Conservation (phyloP, 257 asterid genomes). For the Thymus quinquecostatus region DNA sequence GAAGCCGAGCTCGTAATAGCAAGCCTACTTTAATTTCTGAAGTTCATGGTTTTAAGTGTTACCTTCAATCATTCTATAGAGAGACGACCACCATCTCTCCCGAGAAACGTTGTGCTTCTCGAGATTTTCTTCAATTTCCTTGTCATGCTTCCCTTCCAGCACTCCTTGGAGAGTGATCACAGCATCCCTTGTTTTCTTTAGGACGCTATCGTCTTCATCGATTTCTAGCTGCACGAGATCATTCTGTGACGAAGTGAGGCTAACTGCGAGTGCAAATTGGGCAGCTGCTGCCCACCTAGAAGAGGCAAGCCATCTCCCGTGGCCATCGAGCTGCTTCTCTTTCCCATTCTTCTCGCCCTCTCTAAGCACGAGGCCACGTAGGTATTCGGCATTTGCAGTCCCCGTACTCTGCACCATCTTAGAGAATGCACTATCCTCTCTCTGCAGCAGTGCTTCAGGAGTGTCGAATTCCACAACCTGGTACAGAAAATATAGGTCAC, state of each 20-base stretch:
- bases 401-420: slow-evolving; percentile 98
- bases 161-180: slow-evolving; percentile 87
- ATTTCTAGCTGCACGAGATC: slow-evolving; percentile 76
- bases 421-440: slow-evolving; percentile 80
- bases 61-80: slow-evolving; percentile 93
- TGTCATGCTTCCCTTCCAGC: slow-evolving; percentile 88
- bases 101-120: slow-evolving; percentile 67
- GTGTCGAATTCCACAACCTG: slow-evolving; percentile 85
- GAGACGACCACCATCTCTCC: slow-evolving; percentile 93
- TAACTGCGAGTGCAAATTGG: slow-evolving; percentile 80
- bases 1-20: too few species aligned
- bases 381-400: slow-evolving; percentile 84
- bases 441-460: slow-evolving; percentile 70
- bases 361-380: slow-evolving; percentile 70
- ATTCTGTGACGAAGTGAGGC: slow-evolving; percentile 84
- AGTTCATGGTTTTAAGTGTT: not conserved
- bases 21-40: not conserved
- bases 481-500: not conserved
- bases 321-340: slow-evolving; percentile 68
- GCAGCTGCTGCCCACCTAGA: slow-evolving; percentile 97
- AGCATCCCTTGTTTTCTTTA: slow-evolving; percentile 83
- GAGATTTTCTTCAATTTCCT: slow-evolving; percentile 71
- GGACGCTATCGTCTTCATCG: slow-evolving; percentile 57
- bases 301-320: slow-evolving; percentile 87
- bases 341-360: slow-evolving; percentile 39